Evolutionary conservation across 2,329 filamentous ascomycete species (phyloP).

Genomic region (Aspergillus flavus): DNA sequence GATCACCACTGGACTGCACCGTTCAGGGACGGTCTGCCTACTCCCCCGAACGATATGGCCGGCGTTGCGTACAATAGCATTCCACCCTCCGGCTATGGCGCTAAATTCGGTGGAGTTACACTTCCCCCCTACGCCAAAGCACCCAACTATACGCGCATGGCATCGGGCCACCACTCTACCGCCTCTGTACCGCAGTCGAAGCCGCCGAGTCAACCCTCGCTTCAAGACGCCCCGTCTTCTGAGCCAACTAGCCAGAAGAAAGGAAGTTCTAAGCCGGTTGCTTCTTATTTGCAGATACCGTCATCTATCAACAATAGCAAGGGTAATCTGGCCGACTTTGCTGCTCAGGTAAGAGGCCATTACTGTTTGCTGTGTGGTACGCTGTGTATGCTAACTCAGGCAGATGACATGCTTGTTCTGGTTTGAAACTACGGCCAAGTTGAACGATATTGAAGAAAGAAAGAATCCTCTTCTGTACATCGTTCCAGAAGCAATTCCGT

Average conservation of each 20-base stretch:
- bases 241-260: slow-evolving; percentile 31
- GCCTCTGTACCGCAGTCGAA: slow-evolving; percentile 28
- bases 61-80: slow-evolving; percentile 42
- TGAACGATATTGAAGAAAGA: slow-evolving; percentile 71
- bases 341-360: slow-evolving; percentile 65
- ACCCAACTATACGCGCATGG: slow-evolving; percentile 23
- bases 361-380: background rate
- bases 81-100: slow-evolving; percentile 34
- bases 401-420: slow-evolving; percentile 96
- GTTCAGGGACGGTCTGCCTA: slow-evolving; percentile 44
- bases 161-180: slow-evolving; percentile 26
- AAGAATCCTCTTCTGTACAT: slow-evolving; percentile 56
- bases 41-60: slow-evolving; percentile 46
- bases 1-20: slow-evolving; percentile 37
- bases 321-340: slow-evolving; percentile 78
- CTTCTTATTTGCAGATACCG: slow-evolving; percentile 68
- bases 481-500: slow-evolving; percentile 72
- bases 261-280: slow-evolving; percentile 41
- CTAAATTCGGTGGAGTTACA: slow-evolving; percentile 29
- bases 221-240: slow-evolving; percentile 24
- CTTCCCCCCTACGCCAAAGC: slow-evolving; percentile 27
- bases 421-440: slow-evolving; percentile 85
- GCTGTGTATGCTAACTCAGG: slow-evolving; percentile 13
- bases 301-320: slow-evolving; percentile 73
- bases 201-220: slow-evolving; percentile 26